Evolutionary conservation across 163 green algal species (phyloP).

Genomic region (Chlamydomonas reinhardtii): DNA sequence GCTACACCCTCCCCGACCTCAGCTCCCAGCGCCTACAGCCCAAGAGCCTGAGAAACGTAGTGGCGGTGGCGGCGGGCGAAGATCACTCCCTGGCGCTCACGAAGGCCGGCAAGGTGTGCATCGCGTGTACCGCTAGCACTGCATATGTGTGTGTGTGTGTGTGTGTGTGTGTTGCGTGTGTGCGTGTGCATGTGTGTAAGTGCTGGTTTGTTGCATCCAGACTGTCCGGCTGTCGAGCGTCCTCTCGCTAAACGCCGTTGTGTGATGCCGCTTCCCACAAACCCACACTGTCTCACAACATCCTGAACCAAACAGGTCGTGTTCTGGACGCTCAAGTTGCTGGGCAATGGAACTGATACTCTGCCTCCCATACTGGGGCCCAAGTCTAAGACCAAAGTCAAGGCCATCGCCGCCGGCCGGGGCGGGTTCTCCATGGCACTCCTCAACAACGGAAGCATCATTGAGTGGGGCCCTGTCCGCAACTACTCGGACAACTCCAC

Average conservation of each 20-base stretch:
- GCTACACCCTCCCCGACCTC: no score
- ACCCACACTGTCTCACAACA: no score
- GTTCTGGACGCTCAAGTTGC: not conserved
- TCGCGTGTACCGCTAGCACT: no score
- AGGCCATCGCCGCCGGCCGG: not conserved
- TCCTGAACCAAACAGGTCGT: not conserved
- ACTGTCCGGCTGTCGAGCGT: no score
- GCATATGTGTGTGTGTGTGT: no score
- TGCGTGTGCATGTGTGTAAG: no score
- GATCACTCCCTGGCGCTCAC: not conserved
- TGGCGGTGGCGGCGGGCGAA: not conserved
- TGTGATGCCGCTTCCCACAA: no score
- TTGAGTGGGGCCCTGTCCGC: not conserved
- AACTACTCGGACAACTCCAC: not conserved
- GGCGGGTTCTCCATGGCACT: not conserved
- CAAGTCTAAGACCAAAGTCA: constrained; percentile 2
- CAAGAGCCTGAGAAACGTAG: not conserved
- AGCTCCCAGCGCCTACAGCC: no score
- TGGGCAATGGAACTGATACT: not conserved
- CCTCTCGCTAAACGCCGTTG: no score
- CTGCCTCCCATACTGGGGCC: not conserved
- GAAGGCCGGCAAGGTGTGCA: not conserved
- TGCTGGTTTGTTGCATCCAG: no score
- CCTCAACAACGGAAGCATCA: not conserved
- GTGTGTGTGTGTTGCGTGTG: no score